Conservation (phyloP, 352 stramenopile species). For the Globisporangium uncinulatum region DNA sequence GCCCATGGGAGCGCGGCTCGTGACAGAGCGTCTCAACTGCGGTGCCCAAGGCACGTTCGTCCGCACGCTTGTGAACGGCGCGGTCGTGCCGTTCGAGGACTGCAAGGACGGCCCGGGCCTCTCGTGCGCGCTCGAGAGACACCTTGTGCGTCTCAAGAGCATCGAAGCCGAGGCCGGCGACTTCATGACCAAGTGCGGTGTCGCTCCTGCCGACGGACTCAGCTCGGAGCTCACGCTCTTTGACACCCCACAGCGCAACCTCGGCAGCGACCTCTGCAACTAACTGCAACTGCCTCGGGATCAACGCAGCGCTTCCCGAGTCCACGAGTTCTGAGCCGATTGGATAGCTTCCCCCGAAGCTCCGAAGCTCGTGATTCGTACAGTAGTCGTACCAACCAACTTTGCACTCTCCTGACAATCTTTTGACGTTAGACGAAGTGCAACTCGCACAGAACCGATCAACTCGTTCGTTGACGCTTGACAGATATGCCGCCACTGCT, state of each 20-base stretch:
- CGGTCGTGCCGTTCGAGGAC: constrained; percentile 30
- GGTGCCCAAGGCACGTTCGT: constrained; percentile 27
- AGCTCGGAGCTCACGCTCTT: constrained; percentile 38
- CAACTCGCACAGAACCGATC: too few relatives aligned
- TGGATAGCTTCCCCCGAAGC: too few relatives aligned
- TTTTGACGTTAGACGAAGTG: too few relatives aligned
- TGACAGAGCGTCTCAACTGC: constrained; percentile 46
- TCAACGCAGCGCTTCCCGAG: too few relatives aligned
- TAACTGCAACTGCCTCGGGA: constrained; percentile 4
- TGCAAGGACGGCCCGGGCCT: constrained; percentile 42
- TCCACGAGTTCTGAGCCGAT: too few relatives aligned
- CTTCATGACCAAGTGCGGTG: constrained; percentile 33
- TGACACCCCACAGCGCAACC: constrained; percentile 35
- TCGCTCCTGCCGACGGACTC: constrained; percentile 23
- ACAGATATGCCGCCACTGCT: too few relatives aligned
- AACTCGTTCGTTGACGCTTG: too few relatives aligned
- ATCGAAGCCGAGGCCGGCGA: constrained; percentile 34
- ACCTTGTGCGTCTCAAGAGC: constrained; percentile 28
- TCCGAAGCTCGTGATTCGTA: too few relatives aligned
- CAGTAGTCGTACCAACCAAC: too few relatives aligned
- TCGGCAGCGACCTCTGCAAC: constrained; percentile 17
- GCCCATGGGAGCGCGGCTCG: constrained; percentile 35
- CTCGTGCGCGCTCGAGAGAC: constrained; percentile 38
- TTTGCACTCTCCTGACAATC: too few relatives aligned
- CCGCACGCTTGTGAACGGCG: constrained; percentile 45